Conservation (phyloP, 1,284 basidiomycete species). For the Ceratobasidium sp. region DNA sequence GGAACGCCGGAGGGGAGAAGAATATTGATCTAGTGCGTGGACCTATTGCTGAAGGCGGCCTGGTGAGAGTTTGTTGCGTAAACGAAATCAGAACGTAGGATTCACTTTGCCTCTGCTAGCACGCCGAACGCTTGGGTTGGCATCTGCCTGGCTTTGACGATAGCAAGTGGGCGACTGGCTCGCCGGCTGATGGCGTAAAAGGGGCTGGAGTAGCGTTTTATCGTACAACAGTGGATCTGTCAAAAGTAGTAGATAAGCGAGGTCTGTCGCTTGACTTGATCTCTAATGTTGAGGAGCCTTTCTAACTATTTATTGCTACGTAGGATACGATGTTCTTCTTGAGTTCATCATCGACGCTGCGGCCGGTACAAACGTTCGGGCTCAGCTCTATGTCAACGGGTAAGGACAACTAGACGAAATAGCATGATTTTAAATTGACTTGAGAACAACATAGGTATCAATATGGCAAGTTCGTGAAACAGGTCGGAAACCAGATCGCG, state of each 20-base stretch:
- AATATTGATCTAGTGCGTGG: constrained; percentile 47
- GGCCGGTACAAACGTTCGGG: constrained; percentile 40
- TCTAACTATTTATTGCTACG: neutral
- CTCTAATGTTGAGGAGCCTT: neutral
- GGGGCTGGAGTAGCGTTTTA: constrained; percentile 41
- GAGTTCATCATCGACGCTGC: constrained; percentile 39
- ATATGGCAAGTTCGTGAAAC: constrained; percentile 43
- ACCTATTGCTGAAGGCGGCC: constrained; percentile 50
- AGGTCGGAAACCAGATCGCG: constrained; percentile 43
- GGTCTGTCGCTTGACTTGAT: neutral
- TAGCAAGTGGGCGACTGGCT: constrained; percentile 46
- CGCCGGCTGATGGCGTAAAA: constrained; percentile 20
- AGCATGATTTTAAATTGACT: neutral
- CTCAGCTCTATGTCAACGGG: constrained; percentile 46
- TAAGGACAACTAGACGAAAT: neutral
- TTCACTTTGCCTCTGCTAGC: neutral
- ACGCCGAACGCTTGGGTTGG: constrained; percentile 50
- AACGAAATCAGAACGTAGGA: neutral
- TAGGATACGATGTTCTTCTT: constrained; percentile 37
- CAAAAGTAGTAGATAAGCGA: constrained; percentile 21
- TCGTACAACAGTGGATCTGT: constrained; percentile 28
- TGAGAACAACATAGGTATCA: constrained; percentile 38
- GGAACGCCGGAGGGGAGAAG: constrained; percentile 49
- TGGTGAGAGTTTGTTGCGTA: constrained; percentile 27
- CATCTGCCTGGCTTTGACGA: constrained; percentile 50